Percentiles rank a stretch among this genome's conserved stretches.
Conservation (phyloP, 192 early-diverging fungal genomes). For the Podila minutissima region DNA sequence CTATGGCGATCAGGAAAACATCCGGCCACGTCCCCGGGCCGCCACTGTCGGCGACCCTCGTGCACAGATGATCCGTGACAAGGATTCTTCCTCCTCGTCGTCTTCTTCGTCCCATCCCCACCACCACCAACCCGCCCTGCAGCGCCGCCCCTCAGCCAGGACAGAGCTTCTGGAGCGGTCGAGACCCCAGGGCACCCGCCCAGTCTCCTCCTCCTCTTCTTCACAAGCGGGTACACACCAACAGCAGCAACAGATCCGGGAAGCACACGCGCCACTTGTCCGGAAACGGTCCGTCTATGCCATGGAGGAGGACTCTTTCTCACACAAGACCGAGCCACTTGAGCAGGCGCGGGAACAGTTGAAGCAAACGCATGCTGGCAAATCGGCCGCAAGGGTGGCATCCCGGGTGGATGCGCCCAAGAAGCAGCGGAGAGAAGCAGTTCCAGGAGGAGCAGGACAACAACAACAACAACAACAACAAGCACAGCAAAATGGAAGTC, state of each 20-base stretch:
- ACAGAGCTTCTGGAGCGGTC: background rate
- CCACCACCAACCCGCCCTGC: background rate
- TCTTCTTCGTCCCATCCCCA: too few relatives aligned
- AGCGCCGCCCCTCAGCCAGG: background rate
- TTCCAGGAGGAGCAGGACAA: too few relatives aligned
- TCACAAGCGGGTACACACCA: background rate
- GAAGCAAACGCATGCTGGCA: background rate
- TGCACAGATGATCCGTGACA: background rate
- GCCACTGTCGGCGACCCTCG: too few relatives aligned
- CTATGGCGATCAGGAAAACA: background rate
- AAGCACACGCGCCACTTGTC: background rate
- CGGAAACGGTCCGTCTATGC: background rate
- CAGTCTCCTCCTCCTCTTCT: background rate
- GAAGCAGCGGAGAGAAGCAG: too few relatives aligned
- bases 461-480: background rate
- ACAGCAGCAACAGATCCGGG: conserved; percentile 1
- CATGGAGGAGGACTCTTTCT: background rate
- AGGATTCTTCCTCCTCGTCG: background rate
- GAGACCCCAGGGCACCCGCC: background rate
- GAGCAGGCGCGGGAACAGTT: background rate
- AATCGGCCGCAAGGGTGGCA: background rate
- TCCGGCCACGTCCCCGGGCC: background rate
- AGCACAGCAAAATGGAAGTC: background rate
- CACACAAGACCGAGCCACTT: background rate
- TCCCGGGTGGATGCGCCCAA: background rate